Conservation (phyloP, 306 rosid genomes). For the Hippophae gyantsensis region DNA sequence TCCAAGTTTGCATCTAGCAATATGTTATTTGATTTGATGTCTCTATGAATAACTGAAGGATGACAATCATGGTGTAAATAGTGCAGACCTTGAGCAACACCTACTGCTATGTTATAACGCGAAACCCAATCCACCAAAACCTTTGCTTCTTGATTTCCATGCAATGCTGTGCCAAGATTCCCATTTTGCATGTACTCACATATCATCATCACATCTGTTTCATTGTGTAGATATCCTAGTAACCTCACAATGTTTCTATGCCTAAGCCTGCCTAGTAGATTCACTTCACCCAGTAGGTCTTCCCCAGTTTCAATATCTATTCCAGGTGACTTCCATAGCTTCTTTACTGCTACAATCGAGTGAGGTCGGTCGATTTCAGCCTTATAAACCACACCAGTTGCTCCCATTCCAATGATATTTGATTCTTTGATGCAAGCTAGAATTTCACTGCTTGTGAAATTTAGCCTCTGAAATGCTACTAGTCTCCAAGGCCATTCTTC, state of each 20-base stretch:
- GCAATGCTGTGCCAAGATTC: conserved; percentile 72
- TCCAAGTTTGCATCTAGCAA: conserved; percentile 72
- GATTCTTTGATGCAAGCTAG: conserved; percentile 58
- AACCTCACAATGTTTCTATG: conserved; percentile 79
- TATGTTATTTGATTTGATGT: conserved; percentile 82
- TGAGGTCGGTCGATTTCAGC: conserved; percentile 62
- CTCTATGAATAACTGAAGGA: conserved; percentile 72
- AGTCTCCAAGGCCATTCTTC: conserved; percentile 88
- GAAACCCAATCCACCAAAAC: conserved; percentile 82
- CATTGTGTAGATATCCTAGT: conserved; percentile 77
- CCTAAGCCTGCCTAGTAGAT: conserved; percentile 71
- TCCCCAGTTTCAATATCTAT: conserved; percentile 43
- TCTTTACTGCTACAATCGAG: conserved; percentile 67
- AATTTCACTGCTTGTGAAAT: conserved; percentile 65
- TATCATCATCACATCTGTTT: conserved; percentile 58
- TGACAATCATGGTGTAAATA: conserved; percentile 90
- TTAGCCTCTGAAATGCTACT: conserved; percentile 79
- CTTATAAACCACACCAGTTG: conserved; percentile 79
- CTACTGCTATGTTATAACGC: conserved; percentile 73
- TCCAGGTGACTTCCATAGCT: conserved; percentile 50
- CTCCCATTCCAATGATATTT: conserved; percentile 76
- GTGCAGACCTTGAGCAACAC: conserved; percentile 73
- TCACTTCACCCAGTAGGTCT: conserved; percentile 62
- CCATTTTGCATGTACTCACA: conserved; percentile 83
- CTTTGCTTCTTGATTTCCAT: conserved; percentile 50